Base-by-base conservation (phyloP, 352 stramenopile species). In the Phytophthora hybrid region DNA sequence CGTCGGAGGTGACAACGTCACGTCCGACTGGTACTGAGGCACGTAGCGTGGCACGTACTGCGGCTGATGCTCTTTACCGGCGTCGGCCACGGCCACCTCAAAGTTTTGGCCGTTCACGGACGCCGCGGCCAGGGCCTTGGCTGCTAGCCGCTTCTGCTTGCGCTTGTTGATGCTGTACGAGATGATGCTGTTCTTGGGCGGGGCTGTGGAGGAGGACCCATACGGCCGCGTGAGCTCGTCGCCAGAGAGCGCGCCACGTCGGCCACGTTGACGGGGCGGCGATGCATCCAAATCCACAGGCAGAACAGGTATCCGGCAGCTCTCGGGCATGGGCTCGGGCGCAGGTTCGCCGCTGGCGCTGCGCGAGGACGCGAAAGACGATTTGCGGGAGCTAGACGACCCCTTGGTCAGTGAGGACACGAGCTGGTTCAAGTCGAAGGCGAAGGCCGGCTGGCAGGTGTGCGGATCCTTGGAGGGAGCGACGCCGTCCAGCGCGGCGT, bases 121-220 rank as follows among this genome's bases (percentile, higher is more conserved):
- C 21, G 78, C 75, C 4, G 76, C 71, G 18, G 68, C 73, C 23
- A 83, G 59, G 26, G 82, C 79, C 46, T 82, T 84, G 1, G 77
- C 79, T 41, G 71, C 78, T 44, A 89, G 66, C 65, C 74, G 73
- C 63, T 84, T 84, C 72, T 88, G 83, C 70, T 88, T 88, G 70
- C 79, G 79, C 75, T 85, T 87, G 63, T 88, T 88, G 52, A 88
- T 68, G 59, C 69, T 88, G 62, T 90, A 90, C 7, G 66, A 69
- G 66, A 90, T 84, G 56, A 90, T 85, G 61, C 80, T 88, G 71
- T 85, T 87, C 53, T 74, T 56, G 5, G 67, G 73, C 9, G 67
- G 73, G n/a, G 57, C 47, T 14, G 32, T 59, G 19, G 58, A 56
- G 14, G 57, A 16, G 29, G 37, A 26, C 3, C 47, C 46, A 8